Evolutionary conservation across 2,329 filamentous ascomycete genomes (phyloP).

Genomic region (Talaromyces islandicus): DNA sequence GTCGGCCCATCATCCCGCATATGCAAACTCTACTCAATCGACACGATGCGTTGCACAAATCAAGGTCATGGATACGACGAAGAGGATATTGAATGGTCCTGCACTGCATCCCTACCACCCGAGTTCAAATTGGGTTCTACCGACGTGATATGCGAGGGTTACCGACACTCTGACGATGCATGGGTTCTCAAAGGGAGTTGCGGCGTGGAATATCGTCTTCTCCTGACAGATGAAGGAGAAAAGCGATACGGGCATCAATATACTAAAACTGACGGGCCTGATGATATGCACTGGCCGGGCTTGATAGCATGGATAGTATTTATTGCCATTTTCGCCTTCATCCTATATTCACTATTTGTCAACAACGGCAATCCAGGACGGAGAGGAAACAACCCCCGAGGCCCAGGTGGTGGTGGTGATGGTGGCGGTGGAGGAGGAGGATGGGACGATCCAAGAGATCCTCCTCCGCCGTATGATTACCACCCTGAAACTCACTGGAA

Average conservation of each 20-base stretch:
- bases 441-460: conserved; percentile 30
- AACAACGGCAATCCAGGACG: conserved; percentile 14
- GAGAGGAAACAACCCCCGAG: conserved; percentile 18
- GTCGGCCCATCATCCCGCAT: conserved; percentile 57
- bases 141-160: conserved; percentile 90
- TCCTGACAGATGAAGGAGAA: conserved; percentile 72
- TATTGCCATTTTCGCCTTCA: conserved; percentile 15
- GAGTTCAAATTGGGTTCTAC: conserved; percentile 74
- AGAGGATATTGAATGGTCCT: conserved; percentile 89
- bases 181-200: conserved; percentile 90
- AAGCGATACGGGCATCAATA: conserved; percentile 54
- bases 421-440: conserved; percentile 29
- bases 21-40: conserved; percentile 65
- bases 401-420: conserved; percentile 28
- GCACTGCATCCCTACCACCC: conserved; percentile 57
- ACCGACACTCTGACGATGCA: conserved; percentile 66
- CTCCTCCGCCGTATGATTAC: conserved; percentile 37
- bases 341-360: conserved; percentile 23
- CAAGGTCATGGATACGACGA: conserved; percentile 70
- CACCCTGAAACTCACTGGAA: conserved; percentile 16
- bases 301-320: conserved; percentile 18
- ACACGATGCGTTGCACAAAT: conserved; percentile 86
- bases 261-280: conserved; percentile 11
- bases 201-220: conserved; percentile 79
- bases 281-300: neutral